Base-by-base conservation (phyloP, 2,329 filamentous ascomycete genomes). In the Phialophora verrucosa region DNA sequence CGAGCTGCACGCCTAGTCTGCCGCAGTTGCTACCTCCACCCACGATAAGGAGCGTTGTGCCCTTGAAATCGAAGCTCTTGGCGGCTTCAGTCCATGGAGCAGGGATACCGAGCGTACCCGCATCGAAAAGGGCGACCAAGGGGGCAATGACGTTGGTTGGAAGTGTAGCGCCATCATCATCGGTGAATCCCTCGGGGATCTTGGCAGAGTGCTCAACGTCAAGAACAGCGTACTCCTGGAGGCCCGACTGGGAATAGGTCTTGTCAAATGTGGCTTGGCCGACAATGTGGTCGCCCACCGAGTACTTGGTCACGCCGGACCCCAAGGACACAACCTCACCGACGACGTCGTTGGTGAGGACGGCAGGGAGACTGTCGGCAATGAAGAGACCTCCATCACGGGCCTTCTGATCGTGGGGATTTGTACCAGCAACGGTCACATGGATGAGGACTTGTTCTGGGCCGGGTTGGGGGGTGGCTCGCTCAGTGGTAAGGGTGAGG, bases 331-430 rank as follows among this genome's bases (percentile, higher is more conserved):
- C 72, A 31, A 80, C 74, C 1, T 58, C 70, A 3, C 78, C 79
- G 29, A 74, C 76, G 14, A 78, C 66, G 62, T 81, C 77, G 64
- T 76, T 76, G 25, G 71, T 73, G 0, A 80, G 70, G 25, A 80
- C 67, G 1, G 72, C 73, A 1, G 80, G 79, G 20, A 69, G 59
- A 3, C 8, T 29, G 14, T 74, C 66, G 20, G 71, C 65, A 59
- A 79, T 75, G 64, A 80, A 78, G n/a, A 81, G 73, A 5, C 76
- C 75, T 0, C 12, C 31, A 64, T 80, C 78, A 8, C 78, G 76
- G 14, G 69, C 69, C 62, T 79, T 79, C n/a, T 76, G 69, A 71
- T 82, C 80, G 63, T 81, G 78, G 1, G 76, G 76, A 49, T 76
- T 77, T 3, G 65, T 64, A 7, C 75, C 77, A 29, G 73, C 75